Evolutionary conservation across 2,329 filamentous ascomycete genomes (phyloP), one percentile per base, ranked within the genome.

Genomic region (Elsinoe australis): DNA sequence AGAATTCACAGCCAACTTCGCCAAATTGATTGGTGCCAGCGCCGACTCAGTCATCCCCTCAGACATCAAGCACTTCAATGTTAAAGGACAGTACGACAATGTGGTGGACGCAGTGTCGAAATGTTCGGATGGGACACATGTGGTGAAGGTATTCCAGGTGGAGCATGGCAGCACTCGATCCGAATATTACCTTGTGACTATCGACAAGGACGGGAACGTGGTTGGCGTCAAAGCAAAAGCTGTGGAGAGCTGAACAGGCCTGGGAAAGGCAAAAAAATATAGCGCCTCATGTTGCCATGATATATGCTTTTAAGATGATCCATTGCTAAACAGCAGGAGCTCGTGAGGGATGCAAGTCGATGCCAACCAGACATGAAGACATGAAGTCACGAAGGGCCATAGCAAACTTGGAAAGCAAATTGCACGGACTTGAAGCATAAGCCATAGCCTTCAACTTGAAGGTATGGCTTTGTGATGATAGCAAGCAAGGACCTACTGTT

Each of bases 191-290:
- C 70, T 95, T 51, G 69, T 95, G 38, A 79, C 78, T 17, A 63
- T 83, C 56, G 74, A 82, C 58, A 67, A 67, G 12, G 69, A 75
- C 44, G 75, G 73, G 9, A 75, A 72, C 14, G 59, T 95, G 51
- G 79, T 95, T 5, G 89, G 89, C 10, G 73, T 83, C 49, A 90
- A 87, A 73, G 85, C 83, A 8, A 69, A 87, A 67, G 79, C 83
- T 19, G 73, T 94, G 53, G 88, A 95, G 73, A 50, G 45, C 45
- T 48, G 19, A 47, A 10, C 3, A 31, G 21, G 19, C 5, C 32
- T 10, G 15, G 4, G 15, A 18, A 7, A n/a, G 17, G 9, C 3
- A 4, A 17, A 6, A 4, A 39, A 14, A 18, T 24, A 39, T 39
- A 12, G 26, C 26, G 12, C 7, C 26, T 29, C 26, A 29, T 29